phyloP scores from a whole-genome alignment of 192 early-diverging fungal species.

The Mortierella claussenii region DNA sequence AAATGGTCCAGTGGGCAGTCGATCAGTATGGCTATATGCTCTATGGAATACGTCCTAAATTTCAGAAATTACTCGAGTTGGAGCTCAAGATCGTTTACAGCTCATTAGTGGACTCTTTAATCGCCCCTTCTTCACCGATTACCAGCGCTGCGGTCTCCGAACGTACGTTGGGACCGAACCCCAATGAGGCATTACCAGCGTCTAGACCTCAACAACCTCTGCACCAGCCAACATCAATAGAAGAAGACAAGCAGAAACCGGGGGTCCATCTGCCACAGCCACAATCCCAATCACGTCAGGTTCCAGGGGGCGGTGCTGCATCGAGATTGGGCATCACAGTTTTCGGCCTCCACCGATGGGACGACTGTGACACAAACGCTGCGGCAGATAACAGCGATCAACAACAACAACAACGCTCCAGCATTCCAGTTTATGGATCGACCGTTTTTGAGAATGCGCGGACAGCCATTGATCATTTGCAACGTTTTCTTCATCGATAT shows the following conservation, averaged over 20 bases:
- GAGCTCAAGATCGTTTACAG: slow-evolving; percentile 56
- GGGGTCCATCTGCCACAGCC: neutral
- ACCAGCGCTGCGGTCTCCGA: neutral
- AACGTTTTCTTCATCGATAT: slow-evolving; percentile 10
- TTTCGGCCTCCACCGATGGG: slow-evolving; percentile 15
- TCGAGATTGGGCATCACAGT: slow-evolving; percentile 25
- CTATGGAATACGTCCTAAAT: slow-evolving; percentile 57
- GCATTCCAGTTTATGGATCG: slow-evolving; percentile 6
- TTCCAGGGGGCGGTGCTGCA: neutral
- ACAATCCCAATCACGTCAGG: neutral
- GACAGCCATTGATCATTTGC: neutral
- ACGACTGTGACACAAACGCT: neutral
- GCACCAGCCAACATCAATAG: neutral
- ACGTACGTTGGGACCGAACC: neutral
- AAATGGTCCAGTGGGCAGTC: slow-evolving; percentile 59
- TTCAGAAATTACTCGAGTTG: slow-evolving; percentile 57
- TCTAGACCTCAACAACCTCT: neutral
- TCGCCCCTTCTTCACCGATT: neutral
- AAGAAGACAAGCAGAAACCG: neutral
- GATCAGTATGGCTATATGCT: slow-evolving; percentile 63
- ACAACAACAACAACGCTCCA: neutral
- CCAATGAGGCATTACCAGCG: neutral
- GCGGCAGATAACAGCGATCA: neutral
- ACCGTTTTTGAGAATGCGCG: slow-evolving; percentile 34
- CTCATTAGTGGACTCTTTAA: slow-evolving; percentile 3